These are phyloP conservation scores for Rheum nobile DNA, from an alignment of 148 eudicot species.

Conservation along the genomic window DNA sequence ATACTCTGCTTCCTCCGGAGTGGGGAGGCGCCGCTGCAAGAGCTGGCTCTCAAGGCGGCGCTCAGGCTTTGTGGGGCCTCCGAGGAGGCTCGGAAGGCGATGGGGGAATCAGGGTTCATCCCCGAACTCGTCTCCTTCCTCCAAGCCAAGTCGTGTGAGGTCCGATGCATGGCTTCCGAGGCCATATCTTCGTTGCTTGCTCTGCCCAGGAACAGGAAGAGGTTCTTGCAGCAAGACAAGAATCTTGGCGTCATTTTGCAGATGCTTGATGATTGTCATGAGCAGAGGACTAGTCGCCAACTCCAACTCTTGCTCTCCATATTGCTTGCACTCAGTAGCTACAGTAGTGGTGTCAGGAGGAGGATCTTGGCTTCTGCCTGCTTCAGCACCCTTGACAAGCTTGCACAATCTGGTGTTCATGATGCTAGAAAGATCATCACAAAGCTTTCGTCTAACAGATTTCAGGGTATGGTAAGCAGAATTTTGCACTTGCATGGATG, in stretches of 20 bases:
- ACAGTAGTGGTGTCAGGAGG: constrained; percentile 48
- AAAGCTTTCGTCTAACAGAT: constrained; percentile 38
- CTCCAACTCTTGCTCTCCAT: constrained; percentile 51
- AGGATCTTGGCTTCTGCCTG: constrained; percentile 49
- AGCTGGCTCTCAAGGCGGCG: constrained; percentile 55
- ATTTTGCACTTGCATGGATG: constrained; percentile 39
- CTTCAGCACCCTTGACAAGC: constrained; percentile 50
- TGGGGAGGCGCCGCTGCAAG: constrained; percentile 57
- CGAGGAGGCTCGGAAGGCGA: constrained; percentile 56
- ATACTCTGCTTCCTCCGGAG: constrained; percentile 31
- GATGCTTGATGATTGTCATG: constrained; percentile 22
- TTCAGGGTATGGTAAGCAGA: constrained; percentile 43
- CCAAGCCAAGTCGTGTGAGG: constrained; percentile 44
- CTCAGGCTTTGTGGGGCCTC: constrained; percentile 42
- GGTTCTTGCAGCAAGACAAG: constrained; percentile 45
- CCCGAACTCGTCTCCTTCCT: constrained; percentile 54
- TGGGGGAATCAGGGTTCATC: constrained; percentile 77
- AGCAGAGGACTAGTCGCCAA: constrained; percentile 21
- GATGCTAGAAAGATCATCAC: constrained; percentile 69
- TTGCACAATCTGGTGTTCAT: constrained; percentile 55
- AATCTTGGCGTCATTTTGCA: constrained; percentile 43
- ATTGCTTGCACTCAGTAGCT: constrained; percentile 37
- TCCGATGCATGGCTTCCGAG: constrained; percentile 64
- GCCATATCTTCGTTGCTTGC: constrained; percentile 35
- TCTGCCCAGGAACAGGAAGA: constrained; percentile 53